phyloP scores from a whole-genome alignment of 2,329 filamentous ascomycete genomes.

The Pseudocercospora cruenta region DNA sequence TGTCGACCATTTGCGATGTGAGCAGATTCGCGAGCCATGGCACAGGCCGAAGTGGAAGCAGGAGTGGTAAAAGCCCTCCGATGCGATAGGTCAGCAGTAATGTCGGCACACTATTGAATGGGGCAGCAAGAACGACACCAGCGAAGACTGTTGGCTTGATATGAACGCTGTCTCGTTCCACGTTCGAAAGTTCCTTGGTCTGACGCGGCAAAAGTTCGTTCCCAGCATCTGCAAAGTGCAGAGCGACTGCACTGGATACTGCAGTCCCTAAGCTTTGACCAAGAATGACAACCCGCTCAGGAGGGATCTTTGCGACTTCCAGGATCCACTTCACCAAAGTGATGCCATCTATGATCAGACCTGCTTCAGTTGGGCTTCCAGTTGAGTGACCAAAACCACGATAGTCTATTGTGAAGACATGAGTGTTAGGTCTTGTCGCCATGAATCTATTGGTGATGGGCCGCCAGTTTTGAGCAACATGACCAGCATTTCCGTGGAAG shows the following conservation, averaged over 20 bases:
- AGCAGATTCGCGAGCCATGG: slow-evolving; percentile 67
- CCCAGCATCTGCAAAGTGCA: slow-evolving; percentile 60
- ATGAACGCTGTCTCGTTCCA: neutral
- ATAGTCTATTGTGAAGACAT: slow-evolving; percentile 89
- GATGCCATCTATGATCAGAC: slow-evolving; percentile 77
- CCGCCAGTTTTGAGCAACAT: slow-evolving; percentile 77
- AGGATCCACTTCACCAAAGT: slow-evolving; percentile 75
- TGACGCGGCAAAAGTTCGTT: slow-evolving; percentile 25
- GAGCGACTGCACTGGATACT: slow-evolving; percentile 73
- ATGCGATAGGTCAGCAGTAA: slow-evolving; percentile 79
- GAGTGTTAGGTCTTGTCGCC: slow-evolving; percentile 71
- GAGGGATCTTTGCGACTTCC: slow-evolving; percentile 63
- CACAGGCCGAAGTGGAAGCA: slow-evolving; percentile 73
- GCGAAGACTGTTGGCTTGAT: slow-evolving; percentile 66
- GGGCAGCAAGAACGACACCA: slow-evolving; percentile 76
- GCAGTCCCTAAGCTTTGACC: slow-evolving; percentile 90
- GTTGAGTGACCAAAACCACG: slow-evolving; percentile 83
- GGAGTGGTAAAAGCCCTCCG: slow-evolving; percentile 74
- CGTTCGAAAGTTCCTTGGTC: slow-evolving; percentile 13
- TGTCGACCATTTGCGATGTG: slow-evolving; percentile 70
- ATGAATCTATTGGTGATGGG: slow-evolving; percentile 78
- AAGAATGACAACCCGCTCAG: slow-evolving; percentile 75
- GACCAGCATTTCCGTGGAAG: slow-evolving; percentile 74
- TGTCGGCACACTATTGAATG: slow-evolving; percentile 71
- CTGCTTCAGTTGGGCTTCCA: slow-evolving; percentile 77